A percentile compares a stretch with the other conserved stretches of the same genome.
Conservation (phyloP, 441 rosid species). For the Gossypium schwendimanii region DNA sequence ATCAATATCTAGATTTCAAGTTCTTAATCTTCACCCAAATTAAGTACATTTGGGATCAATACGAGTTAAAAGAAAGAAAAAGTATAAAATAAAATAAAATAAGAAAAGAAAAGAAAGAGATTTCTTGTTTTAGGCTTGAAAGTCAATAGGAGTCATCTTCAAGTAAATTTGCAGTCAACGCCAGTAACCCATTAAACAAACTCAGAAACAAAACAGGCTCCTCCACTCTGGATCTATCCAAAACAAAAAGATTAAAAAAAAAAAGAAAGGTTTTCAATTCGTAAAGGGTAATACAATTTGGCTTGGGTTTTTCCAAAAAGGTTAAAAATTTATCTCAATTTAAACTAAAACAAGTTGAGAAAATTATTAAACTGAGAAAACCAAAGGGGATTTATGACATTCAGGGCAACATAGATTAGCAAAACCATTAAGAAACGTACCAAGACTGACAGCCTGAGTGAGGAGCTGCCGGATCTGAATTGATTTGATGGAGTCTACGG, state of each 20-base stretch:
- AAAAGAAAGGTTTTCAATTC: background rate
- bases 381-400: background rate
- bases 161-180: background rate
- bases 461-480: constrained; percentile 18
- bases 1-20: background rate
- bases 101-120: no score
- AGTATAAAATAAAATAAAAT: no score
- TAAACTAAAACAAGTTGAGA: background rate
- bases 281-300: background rate
- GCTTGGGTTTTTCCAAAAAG: background rate
- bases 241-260: background rate
- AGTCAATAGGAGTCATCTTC: background rate
- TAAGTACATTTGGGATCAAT: background rate
- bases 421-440: background rate
- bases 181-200: background rate
- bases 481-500: constrained; percentile 12
- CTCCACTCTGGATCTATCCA: background rate
- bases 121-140: background rate
- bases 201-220: background rate
- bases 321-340: background rate
- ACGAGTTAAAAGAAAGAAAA: background rate
- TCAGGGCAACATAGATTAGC: background rate
- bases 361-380: background rate
- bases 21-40: background rate
- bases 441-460: constrained; percentile 19